Evolutionary conservation across 225 moss, liverwort and hornwort species (phyloP), one percentile per base, ranked within the genome.

Genomic region (Marchantia paleacea): DNA sequence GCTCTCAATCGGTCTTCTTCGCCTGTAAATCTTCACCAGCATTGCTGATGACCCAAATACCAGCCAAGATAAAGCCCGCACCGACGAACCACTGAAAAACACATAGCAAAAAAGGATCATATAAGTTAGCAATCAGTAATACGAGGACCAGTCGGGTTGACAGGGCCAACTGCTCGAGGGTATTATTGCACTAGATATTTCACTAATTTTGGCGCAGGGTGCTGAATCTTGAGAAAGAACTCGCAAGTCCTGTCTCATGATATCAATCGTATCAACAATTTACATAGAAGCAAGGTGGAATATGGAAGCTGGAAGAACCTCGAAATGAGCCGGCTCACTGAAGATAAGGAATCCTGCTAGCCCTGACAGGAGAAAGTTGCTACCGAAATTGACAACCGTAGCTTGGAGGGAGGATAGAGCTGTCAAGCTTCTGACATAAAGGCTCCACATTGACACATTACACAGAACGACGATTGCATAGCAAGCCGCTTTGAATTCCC

Each of bases 391-490:
- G 87, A 93, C 88, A 19, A 93, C 91, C 3, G 95, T 97, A n/a
- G 95, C 97, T 88, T 97, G 93, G 78, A 97, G 78, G 7, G 95
- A 91, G 19, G 97, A 85, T 64, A 97, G 80, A 14, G 82, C 73
- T 16, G 89, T 90, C 76, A 97, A 85, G 86, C 95, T 95, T 53
- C 90, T 88, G 4, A 92, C 91, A 73, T 90, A 97, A 18, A 94
- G 87, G 84, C 89, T 92, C 97, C 97, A 97, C 95, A 97, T 97
- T 3, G 85, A 80, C 71, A 94, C 91, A 81, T 97, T 97, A 80
- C 93, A 90, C 0, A 90, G 83, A 47, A 95, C 89, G 25, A 97
- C 95, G 69, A 78, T 65, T n/a, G 78, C 90, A 67, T 92, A 97
- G 70, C 92, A 93, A 6, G 83, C 89, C 19, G 84, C 69, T 70